A percentile compares a stretch with the other conserved stretches of the same genome.
Conservation (phyloP, 2,329 filamentous ascomycete genomes). For the Teratosphaeria destructans region DNA sequence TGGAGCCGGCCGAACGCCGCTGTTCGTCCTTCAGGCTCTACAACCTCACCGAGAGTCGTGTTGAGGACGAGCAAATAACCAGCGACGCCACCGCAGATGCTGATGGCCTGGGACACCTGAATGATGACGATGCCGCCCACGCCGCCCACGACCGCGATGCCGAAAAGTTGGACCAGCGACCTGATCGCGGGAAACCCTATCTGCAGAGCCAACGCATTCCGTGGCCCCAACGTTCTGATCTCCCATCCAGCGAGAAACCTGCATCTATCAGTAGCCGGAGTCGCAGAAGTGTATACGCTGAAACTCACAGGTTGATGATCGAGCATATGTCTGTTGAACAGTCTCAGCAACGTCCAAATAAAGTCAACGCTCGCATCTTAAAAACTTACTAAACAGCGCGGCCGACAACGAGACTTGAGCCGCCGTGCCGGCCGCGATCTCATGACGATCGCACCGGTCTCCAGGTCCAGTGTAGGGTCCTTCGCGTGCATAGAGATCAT, state of each 20-base stretch:
- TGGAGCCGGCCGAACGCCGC: not conserved
- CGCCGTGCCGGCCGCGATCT: not conserved
- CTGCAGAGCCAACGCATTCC: not conserved
- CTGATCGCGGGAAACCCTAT: not conserved
- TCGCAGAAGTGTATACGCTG: not conserved
- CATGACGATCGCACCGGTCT: not conserved
- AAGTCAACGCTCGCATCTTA: not conserved
- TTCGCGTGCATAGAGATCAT: not conserved
- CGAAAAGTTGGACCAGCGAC: not conserved
- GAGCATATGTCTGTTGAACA: not conserved
- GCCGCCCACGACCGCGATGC: not conserved
- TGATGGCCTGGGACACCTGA: not conserved
- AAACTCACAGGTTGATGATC: not conserved
- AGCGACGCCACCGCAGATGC: not conserved
- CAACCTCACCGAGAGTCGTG: not conserved
- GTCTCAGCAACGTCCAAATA: not conserved
- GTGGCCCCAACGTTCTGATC: not conserved
- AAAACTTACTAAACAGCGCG: not conserved
- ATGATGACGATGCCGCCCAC: not conserved
- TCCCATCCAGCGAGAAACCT: not conserved
- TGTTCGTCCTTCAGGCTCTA: not conserved
- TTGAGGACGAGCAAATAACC: not conserved
- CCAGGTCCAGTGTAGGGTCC: not conserved
- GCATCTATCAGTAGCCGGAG: not conserved
- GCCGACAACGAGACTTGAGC: not conserved